Evolutionary conservation across 1,284 basidiomycete genomes (phyloP), one percentile per base, ranked within the genome.

Genomic region (Takashimella koratensis): DNA sequence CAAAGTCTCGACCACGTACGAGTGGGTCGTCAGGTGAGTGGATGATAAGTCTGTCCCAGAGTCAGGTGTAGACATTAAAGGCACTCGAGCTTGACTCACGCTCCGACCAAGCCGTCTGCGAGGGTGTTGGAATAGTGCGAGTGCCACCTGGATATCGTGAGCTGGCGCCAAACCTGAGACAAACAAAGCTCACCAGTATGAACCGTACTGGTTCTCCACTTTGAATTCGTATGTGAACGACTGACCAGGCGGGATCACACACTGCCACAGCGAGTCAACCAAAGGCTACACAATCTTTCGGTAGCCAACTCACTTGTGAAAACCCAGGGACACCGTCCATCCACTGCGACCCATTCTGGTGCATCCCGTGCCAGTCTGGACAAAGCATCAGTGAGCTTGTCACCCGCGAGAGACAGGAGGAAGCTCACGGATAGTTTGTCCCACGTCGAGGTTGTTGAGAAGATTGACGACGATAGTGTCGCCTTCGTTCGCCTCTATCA

Each of bases 201-300:
- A 62, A 8, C 68, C 68, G 25, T 57, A 60, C 53, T 70, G 63
- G 3, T 57, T 30, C 8, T 51, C 26, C n/a, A 67, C 43, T 3
- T 49, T 64, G 55, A 67, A 67, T 1, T 55, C 39, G 74, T 83
- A 83, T 19, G 78, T 73, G 73, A 81, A 83, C 6, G 73, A 75
- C 19, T 73, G 60, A 0, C 75, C 74, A 0, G 79, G 68, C 2
- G 76, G 74, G 54, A 84, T 82, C 1, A 81, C 81, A 60, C 83
- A 84, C 63, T 71, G 77, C n/a, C n/a, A n/a, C n/a, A n/a, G n/a
- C n/a, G n/a, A n/a, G n/a, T n/a, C n/a, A n/a, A n/a, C n/a, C n/a
- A n/a, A n/a, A n/a, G n/a, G n/a, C n/a, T n/a, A n/a, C n/a, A n/a
- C n/a, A n/a, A n/a, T n/a, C n/a, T n/a, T n/a, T n/a, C n/a, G n/a